These are phyloP conservation scores for Dissoconium aciculare DNA, from an alignment of 2,329 filamentous ascomycete species.

Conservation along the genomic window DNA sequence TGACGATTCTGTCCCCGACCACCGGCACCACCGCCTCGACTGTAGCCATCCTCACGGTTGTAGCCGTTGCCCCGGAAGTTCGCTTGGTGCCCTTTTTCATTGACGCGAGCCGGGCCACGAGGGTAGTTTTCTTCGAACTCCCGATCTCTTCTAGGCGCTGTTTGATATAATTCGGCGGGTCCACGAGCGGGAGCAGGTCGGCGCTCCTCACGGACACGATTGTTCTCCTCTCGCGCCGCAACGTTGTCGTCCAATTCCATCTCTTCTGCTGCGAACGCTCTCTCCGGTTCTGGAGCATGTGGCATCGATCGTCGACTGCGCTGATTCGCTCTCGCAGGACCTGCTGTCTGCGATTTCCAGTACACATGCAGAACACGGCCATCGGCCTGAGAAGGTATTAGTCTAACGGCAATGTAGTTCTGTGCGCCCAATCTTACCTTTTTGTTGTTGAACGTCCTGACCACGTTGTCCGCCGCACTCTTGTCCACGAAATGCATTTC, in stretches of 20 bases:
- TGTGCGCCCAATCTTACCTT: constrained; percentile 40
- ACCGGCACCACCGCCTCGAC: constrained; percentile 13
- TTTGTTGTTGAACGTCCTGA: constrained; percentile 63
- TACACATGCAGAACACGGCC: constrained; percentile 60
- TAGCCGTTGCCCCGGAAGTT: constrained; percentile 33
- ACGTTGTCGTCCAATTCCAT: constrained; percentile 31
- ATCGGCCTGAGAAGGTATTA: constrained; percentile 50
- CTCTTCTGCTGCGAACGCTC: constrained; percentile 7
- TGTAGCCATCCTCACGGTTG: constrained; percentile 16
- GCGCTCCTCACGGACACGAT: constrained; percentile 21
- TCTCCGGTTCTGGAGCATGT: constrained; percentile 6
- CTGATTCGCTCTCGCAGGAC: constrained; percentile 1
- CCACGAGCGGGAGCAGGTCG: constrained; percentile 15
- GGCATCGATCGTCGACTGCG: constrained; percentile 6
- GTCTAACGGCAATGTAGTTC: constrained; percentile 9
- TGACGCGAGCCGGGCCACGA: constrained; percentile 12
- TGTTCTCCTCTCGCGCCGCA: constrained; percentile 17
- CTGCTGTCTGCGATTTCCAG: constrained; percentile 9
- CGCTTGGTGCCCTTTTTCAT: constrained; percentile 22
- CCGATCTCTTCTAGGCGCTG: constrained; percentile 12
- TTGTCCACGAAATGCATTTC: constrained; percentile 61
- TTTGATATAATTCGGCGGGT: constrained; percentile 10
- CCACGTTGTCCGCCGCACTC: constrained; percentile 58
- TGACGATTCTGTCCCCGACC: constrained; percentile 15
- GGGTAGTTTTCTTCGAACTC: constrained; percentile 14